These are phyloP conservation scores for Boletus rufocinnamomeus DNA, from an alignment of 768 basidiomycete genomes.

Conservation along the genomic window DNA sequence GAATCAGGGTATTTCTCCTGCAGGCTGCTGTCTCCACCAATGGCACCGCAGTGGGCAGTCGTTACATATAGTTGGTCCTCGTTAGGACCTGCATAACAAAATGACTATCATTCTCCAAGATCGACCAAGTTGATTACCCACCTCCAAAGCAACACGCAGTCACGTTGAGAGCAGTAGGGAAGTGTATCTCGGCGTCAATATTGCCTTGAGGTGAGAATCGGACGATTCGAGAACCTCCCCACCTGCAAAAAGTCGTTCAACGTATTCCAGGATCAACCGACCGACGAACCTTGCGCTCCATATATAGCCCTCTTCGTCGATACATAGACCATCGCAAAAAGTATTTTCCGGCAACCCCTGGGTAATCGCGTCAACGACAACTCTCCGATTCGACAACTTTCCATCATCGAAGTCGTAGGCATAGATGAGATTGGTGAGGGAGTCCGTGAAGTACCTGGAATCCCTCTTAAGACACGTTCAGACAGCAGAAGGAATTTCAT, in stretches of 20 bases:
- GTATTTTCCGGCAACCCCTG: constrained; percentile 51
- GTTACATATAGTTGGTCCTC: constrained; percentile 64
- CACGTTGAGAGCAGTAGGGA: constrained; percentile 63
- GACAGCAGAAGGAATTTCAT: constrained; percentile 5
- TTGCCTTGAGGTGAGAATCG: constrained; percentile 55
- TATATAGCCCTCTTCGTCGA: constrained; percentile 61
- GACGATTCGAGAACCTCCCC: constrained; percentile 62
- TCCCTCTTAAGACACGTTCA: constrained; percentile 9
- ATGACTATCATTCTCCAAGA: constrained; percentile 1
- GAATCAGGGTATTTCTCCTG: constrained; percentile 38
- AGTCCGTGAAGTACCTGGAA: constrained; percentile 72
- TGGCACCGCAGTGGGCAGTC: constrained; percentile 56
- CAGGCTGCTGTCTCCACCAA: constrained; percentile 50
- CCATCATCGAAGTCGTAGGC: constrained; percentile 57
- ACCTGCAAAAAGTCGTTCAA: constrained; percentile 39
- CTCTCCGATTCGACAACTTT: constrained; percentile 53
- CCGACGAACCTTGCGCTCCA: constrained; percentile 58
- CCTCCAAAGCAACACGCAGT: constrained; percentile 70
- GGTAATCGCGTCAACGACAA: constrained; percentile 58
- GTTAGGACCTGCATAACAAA: constrained; percentile 45
- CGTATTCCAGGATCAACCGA: constrained; percentile 19
- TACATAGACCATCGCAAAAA: constrained; percentile 66
- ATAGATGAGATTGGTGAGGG: constrained; percentile 62
- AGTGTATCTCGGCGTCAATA: constrained; percentile 55
- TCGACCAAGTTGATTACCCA: constrained; percentile 11